A percentile compares a stretch with the other conserved stretches of the same genome.
Evolutionary conservation across 306 rosid genomes (phyloP).

Genomic region (Phaseolus lunatus): DNA sequence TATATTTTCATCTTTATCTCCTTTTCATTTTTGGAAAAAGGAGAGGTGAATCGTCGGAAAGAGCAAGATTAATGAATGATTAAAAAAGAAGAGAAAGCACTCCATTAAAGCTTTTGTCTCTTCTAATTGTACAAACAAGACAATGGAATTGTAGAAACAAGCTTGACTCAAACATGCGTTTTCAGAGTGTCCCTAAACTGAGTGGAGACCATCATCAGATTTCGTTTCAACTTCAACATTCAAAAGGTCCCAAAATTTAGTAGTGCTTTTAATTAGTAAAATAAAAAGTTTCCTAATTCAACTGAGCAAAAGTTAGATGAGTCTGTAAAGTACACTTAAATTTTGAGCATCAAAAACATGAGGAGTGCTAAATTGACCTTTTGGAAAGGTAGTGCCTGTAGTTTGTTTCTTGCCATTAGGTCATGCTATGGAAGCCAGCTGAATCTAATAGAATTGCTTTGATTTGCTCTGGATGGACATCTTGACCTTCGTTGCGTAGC

Average conservation of each 20-base stretch:
- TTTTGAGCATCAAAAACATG: conserved; percentile 16
- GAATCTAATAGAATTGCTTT: conserved; percentile 72
- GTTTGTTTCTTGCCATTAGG: conserved; percentile 36
- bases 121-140: neutral
- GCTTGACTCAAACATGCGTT: conserved; percentile 1
- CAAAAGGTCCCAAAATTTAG: neutral
- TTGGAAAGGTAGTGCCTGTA: neutral
- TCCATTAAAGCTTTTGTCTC: neutral
- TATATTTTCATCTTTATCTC: neutral
- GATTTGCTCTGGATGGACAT: conserved; percentile 66
- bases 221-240: neutral
- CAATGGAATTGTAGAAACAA: neutral
- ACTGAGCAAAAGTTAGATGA: neutral
- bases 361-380: neutral
- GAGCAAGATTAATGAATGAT: neutral
- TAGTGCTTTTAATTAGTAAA: neutral
- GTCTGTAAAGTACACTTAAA: neutral
- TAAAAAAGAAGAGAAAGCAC: neutral
- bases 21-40: neutral
- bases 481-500: conserved; percentile 75
- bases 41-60: neutral
- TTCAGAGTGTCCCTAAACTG: neutral
- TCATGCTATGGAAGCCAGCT: conserved; percentile 60
- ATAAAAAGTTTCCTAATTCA: conserved; percentile 1
- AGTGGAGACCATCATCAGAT: neutral